Conservation (phyloP, 164 flowering plant species). For the Vitis riparia region DNA sequence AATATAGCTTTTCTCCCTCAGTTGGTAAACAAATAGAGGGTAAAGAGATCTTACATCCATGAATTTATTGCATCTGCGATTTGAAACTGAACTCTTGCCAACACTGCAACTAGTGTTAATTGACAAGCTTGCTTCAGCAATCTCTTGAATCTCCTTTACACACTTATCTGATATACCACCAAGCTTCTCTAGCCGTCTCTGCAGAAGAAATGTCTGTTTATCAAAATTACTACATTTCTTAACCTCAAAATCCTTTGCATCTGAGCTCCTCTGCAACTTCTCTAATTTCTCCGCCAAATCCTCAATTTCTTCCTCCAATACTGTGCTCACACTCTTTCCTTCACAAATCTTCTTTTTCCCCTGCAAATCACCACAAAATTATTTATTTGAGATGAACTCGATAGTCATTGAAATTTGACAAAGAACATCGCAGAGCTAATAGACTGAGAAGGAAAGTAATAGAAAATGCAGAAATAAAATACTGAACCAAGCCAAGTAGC, state of each 20-base stretch:
- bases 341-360: conserved; percentile 62
- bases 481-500: no score
- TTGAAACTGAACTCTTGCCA: conserved; percentile 18
- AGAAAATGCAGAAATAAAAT: no score
- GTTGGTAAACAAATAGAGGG: background rate
- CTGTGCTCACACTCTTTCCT: conserved; percentile 35
- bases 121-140: conserved; percentile 55
- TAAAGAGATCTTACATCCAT: conserved; percentile 39
- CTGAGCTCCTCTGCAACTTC: conserved; percentile 42
- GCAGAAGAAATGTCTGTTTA: conserved; percentile 51
- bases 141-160: conserved; percentile 44
- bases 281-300: conserved; percentile 49
- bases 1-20: no score
- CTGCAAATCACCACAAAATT: conserved; percentile 25
- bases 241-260: conserved; percentile 26
- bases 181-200: conserved; percentile 45
- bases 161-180: conserved; percentile 31
- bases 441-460: no score
- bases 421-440: background rate
- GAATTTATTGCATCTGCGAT: conserved; percentile 22
- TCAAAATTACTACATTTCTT: conserved; percentile 57
- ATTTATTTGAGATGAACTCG: background rate
- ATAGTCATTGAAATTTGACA: background rate
- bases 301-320: conserved; percentile 61
- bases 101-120: conserved; percentile 15